Conservation (phyloP, 306 rosid genomes). For the Vachellia collinsii region DNA sequence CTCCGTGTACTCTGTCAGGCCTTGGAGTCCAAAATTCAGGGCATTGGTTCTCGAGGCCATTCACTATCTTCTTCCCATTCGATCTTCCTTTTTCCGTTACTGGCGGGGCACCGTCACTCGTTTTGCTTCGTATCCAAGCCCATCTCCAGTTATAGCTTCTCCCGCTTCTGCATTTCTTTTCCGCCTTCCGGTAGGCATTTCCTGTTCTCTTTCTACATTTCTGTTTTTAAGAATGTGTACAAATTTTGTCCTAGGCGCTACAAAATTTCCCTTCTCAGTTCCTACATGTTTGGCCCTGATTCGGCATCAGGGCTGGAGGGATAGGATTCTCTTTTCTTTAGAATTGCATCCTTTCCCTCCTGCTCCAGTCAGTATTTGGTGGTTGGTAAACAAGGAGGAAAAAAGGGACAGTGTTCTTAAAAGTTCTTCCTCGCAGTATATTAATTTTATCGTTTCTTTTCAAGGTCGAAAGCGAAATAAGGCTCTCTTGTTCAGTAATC, state of each 20-base stretch:
- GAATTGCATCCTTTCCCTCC: background rate
- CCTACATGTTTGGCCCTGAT: background rate
- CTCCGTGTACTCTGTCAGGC: slow-evolving; percentile 41
- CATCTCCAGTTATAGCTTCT: slow-evolving; percentile 28
- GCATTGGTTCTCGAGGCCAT: slow-evolving; percentile 44
- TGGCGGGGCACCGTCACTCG: slow-evolving; percentile 64
- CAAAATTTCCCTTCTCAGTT: background rate
- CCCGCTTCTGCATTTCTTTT: background rate
- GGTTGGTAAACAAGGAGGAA: background rate
- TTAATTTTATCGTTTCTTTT: slow-evolving; percentile 10
- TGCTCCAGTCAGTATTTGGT: slow-evolving; percentile 20
- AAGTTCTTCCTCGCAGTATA: slow-evolving; percentile 18
- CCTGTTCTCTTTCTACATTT: background rate
- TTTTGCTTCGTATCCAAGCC: slow-evolving; percentile 39
- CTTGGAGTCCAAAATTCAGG: slow-evolving; percentile 32
- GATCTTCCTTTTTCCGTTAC: slow-evolving; percentile 12
- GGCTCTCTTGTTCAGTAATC: slow-evolving; percentile 35
- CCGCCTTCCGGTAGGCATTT: slow-evolving; percentile 41
- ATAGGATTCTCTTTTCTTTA: slow-evolving; percentile 2
- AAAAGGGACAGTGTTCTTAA: background rate
- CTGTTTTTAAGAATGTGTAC: background rate
- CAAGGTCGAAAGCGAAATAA: slow-evolving; percentile 25
- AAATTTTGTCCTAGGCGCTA: background rate
- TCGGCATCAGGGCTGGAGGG: background rate
- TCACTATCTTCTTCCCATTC: background rate